Evolutionary conservation across 1,284 basidiomycete species (phyloP).

Genomic region (Ganoderma sinense): DNA sequence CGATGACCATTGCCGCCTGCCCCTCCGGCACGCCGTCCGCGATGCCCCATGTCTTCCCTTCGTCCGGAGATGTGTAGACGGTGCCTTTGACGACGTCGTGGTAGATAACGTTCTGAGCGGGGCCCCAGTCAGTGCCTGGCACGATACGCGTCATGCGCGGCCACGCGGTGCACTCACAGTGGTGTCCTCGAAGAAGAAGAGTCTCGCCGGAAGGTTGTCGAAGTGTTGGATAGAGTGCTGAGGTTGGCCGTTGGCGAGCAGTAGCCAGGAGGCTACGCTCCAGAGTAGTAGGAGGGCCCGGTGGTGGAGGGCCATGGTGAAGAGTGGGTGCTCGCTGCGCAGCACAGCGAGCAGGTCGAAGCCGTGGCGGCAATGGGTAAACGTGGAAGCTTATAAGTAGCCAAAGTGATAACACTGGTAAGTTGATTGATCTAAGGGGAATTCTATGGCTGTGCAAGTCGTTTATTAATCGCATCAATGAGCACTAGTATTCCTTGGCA

Average conservation of each 20-base stretch:
- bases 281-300: conserved; percentile 45
- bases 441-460: not conserved
- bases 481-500: too few relatives aligned
- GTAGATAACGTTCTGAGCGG: conserved; percentile 75
- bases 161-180: conserved; percentile 55
- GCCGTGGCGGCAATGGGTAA: conserved; percentile 16
- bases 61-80: conserved; percentile 86
- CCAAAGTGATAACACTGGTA: not conserved
- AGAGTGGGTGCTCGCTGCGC: conserved; percentile 32
- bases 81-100: conserved; percentile 78
- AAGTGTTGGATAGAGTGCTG: conserved; percentile 57
- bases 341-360: conserved; percentile 27
- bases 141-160: conserved; percentile 17
- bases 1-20: conserved; percentile 77
- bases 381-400: conserved; percentile 3
- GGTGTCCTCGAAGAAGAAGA: conserved; percentile 96
- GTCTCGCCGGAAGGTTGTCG: conserved; percentile 77
- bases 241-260: conserved; percentile 47
- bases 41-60: conserved; percentile 84
- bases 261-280: conserved; percentile 37
- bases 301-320: conserved; percentile 46
- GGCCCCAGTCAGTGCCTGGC: not conserved
- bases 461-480: not conserved
- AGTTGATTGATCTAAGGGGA: not conserved
- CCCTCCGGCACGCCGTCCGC: conserved; percentile 72